Percentiles rank a stretch among this genome's conserved stretches.
phyloP scores from a whole-genome alignment of 148 eudicot species.

The Camellia lanceoleosa region DNA sequence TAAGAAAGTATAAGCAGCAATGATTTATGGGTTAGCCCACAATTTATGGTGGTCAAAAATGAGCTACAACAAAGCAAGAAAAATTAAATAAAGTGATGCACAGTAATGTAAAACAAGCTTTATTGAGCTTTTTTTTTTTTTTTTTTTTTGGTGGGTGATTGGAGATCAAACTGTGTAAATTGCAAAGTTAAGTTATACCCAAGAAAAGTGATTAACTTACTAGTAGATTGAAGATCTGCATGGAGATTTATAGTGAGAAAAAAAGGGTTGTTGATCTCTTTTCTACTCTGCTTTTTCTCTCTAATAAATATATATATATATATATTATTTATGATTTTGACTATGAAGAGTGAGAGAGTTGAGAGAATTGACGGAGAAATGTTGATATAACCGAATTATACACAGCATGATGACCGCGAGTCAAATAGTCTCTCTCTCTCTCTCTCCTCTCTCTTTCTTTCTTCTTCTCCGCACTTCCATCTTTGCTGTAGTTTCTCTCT shows the following conservation, averaged over 20 bases:
- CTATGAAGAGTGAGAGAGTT: too few species aligned
- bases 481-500: too few species aligned
- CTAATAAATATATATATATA: too few species aligned
- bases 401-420: too few species aligned
- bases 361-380: too few species aligned
- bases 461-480: too few species aligned
- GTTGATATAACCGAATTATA: too few species aligned
- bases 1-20: slow-evolving; percentile 39
- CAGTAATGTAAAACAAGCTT: slow-evolving; percentile 24
- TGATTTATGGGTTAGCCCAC: slow-evolving; percentile 33
- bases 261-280: neutral
- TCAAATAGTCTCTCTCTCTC: too few species aligned
- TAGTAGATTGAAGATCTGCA: neutral
- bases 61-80: slow-evolving; percentile 2
- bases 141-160: neutral
- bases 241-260: slow-evolving; percentile 11
- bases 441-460: too few species aligned
- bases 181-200: slow-evolving; percentile 18
- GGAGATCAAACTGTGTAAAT: slow-evolving; percentile 9
- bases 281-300: neutral
- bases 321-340: too few species aligned
- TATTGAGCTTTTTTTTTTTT: slow-evolving; percentile 8
- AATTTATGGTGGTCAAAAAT: slow-evolving; percentile 34
- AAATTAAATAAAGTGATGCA: slow-evolving; percentile 3
- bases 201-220: neutral